Evolutionary conservation across 73 alveolate genomes (phyloP).

Genomic region (Tetrahymena borealis): DNA sequence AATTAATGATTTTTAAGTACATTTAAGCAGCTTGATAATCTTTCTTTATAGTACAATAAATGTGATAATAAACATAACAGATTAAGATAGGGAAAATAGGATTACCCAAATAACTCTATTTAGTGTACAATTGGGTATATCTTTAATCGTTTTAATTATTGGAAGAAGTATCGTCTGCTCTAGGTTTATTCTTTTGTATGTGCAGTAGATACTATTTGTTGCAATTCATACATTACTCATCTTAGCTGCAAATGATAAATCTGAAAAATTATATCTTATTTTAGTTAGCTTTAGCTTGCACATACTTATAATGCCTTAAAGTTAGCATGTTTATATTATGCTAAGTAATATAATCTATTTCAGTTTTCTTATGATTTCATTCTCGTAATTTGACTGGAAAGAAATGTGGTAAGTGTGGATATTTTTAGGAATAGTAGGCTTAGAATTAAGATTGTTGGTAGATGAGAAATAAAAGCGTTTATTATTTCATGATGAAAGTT

Average conservation of each 20-base stretch:
- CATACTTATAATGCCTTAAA: neutral
- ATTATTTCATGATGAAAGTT: neutral
- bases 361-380: neutral
- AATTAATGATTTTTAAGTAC: neutral
- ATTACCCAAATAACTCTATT: neutral
- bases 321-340: neutral
- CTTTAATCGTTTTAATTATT: neutral
- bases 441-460: neutral
- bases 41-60: neutral
- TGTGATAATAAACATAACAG: neutral
- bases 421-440: neutral
- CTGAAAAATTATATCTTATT: neutral
- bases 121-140: neutral
- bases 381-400: neutral
- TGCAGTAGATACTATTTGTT: neutral
- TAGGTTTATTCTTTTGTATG: neutral
- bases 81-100: neutral
- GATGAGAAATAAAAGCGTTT: neutral
- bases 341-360: neutral
- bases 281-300: neutral
- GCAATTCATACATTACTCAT: neutral
- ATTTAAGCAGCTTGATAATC: neutral
- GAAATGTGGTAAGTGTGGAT: neutral
- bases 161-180: neutral
- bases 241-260: neutral